Evolutionary conservation across 106 monocot genomes (phyloP).

Genomic region (Dactylorhiza incarnata): DNA sequence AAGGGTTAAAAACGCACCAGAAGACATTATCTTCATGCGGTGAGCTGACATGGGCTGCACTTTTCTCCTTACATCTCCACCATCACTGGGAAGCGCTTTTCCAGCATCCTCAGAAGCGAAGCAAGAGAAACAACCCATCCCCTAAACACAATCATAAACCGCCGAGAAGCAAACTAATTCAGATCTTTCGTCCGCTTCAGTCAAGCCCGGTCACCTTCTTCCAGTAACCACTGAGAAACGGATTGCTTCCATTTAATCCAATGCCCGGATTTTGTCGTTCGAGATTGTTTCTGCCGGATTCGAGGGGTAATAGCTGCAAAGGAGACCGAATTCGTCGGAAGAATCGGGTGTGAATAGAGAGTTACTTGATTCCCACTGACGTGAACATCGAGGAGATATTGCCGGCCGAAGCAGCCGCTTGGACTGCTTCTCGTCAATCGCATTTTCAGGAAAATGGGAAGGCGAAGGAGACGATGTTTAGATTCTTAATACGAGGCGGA

Average conservation of each 20-base stretch:
- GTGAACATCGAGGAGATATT: neutral
- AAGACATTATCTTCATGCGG: neutral
- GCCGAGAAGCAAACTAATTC: neutral
- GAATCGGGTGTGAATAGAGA: neutral
- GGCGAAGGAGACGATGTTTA: neutral
- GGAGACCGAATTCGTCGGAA: neutral
- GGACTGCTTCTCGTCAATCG: neutral
- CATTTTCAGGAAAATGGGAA: neutral
- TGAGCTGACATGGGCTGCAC: neutral
- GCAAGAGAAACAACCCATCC: constrained; percentile 12
- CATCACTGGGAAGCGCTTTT: neutral
- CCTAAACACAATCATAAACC: neutral
- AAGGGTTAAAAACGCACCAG: neutral
- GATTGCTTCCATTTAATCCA: neutral
- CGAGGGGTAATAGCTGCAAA: neutral
- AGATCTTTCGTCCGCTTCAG: neutral
- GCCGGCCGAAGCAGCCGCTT: constrained; percentile 3
- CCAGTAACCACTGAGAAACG: neutral
- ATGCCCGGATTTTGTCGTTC: neutral
- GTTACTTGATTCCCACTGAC: neutral
- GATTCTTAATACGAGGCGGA: neutral
- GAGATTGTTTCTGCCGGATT: neutral
- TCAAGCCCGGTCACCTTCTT: constrained; percentile 3
- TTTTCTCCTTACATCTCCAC: neutral
- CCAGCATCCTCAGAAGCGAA: neutral